These are phyloP conservation scores for Colletotrichum abscissum DNA, from an alignment of 2,329 filamentous ascomycete genomes.

Conservation along the genomic window DNA sequence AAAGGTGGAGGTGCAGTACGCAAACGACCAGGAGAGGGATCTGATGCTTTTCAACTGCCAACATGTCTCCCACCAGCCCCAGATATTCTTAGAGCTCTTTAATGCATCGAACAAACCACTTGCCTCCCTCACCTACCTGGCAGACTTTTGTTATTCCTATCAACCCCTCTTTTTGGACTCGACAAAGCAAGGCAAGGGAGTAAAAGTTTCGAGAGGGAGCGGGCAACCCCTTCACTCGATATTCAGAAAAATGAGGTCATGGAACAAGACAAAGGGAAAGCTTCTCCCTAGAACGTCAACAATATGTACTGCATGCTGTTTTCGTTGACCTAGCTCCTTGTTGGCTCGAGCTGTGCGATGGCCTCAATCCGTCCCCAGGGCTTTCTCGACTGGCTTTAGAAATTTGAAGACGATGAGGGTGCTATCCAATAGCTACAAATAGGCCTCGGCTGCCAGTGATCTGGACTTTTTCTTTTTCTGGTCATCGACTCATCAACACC, in stretches of 20 bases:
- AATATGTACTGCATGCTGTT: not conserved
- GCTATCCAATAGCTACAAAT: not conserved
- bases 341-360: not conserved
- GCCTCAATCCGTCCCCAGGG: not conserved
- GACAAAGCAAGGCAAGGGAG: not conserved
- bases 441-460: too few species aligned
- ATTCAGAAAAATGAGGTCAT: not conserved
- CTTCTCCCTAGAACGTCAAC: not conserved
- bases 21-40: not conserved
- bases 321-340: too few species aligned
- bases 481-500: not conserved
- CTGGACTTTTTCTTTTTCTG: not conserved
- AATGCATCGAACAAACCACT: not conserved
- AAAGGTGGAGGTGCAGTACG: not conserved
- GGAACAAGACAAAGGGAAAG: not conserved
- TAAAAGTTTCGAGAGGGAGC: not conserved
- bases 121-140: not conserved
- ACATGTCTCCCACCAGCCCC: not conserved
- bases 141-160: not conserved
- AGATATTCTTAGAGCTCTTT: not conserved
- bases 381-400: not conserved
- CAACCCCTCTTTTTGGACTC: not conserved
- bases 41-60: not conserved
- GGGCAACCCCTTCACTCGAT: not conserved
- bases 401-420: not conserved